These are phyloP conservation scores for Micractinium conductrix DNA, from an alignment of 139 green algal genomes.

Conservation along the genomic window DNA sequence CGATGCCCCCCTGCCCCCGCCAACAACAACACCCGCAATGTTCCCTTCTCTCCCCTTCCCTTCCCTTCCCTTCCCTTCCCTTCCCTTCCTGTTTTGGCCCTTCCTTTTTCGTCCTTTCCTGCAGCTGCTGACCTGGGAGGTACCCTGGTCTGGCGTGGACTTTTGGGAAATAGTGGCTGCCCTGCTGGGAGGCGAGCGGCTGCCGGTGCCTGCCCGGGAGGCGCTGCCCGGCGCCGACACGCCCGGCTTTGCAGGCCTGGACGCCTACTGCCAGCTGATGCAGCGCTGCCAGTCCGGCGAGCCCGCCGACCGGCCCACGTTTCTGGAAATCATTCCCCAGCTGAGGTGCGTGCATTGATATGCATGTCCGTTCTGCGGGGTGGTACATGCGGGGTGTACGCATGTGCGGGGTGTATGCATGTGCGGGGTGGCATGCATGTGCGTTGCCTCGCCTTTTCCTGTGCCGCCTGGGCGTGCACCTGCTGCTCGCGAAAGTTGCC, in stretches of 20 bases:
- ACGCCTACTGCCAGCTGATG: conserved; percentile 14
- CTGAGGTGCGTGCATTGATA: not conserved
- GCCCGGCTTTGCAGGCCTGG: not conserved
- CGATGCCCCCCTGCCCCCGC: not conserved
- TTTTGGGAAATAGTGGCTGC: conserved; percentile 22
- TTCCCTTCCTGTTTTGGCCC: not conserved
- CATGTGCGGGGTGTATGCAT: not conserved
- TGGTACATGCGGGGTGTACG: not conserved
- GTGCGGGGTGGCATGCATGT: not conserved
- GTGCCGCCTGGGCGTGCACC: too few relatives aligned
- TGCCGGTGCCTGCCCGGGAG: not conserved
- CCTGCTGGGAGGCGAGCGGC: not conserved
- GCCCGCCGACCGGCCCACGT: not conserved
- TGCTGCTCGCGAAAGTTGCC: too few relatives aligned
- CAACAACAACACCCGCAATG: not conserved
- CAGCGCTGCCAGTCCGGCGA: conserved; percentile 27
- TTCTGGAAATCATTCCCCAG: not conserved
- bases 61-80: not conserved
- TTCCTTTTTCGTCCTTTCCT: too few relatives aligned
- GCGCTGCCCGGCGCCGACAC: not conserved
- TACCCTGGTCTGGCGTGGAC: not conserved
- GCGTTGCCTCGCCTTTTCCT: not conserved
- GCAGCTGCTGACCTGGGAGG: conserved; percentile 15
- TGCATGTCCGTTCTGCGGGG: not conserved
- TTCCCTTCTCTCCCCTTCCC: not conserved